phyloP scores from a whole-genome alignment of 768 basidiomycete species.

The Pilatotrama ljubarskyi region DNA sequence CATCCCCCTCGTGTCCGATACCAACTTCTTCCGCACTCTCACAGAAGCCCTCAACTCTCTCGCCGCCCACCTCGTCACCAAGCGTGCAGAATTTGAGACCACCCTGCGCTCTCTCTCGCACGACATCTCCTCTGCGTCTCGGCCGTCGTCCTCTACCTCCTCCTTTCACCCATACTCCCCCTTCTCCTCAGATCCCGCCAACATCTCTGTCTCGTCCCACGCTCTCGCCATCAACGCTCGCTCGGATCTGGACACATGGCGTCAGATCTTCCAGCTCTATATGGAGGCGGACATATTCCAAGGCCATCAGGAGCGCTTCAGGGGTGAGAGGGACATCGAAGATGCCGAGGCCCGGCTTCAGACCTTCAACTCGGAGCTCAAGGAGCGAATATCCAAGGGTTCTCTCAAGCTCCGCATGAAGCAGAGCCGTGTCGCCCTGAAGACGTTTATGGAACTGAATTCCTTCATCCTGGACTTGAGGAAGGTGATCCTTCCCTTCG shows the following conservation, averaged over 20 bases:
- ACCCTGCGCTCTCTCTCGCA: constrained; percentile 50
- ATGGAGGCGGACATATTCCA: constrained; percentile 87
- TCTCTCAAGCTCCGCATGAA: constrained; percentile 51
- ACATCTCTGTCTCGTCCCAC: constrained; percentile 22
- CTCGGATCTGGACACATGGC: constrained; percentile 82
- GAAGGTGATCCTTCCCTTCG: constrained; percentile 47
- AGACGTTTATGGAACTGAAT: constrained; percentile 64
- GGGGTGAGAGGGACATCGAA: constrained; percentile 69
- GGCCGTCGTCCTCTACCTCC: constrained; percentile 34
- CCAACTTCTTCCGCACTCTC: constrained; percentile 77
- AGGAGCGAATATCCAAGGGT: constrained; percentile 45
- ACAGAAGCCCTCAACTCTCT: constrained; percentile 58
- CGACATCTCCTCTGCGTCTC: constrained; percentile 35
- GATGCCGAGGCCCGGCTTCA: constrained; percentile 70
- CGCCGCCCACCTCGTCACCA: constrained; percentile 46
- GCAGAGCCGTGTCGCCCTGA: constrained; percentile 44
- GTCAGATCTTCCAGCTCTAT: constrained; percentile 87
- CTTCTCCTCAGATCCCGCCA: constrained; percentile 23
- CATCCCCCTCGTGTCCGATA: constrained; percentile 79
- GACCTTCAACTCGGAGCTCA: constrained; percentile 61
- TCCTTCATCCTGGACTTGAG: constrained; percentile 77
- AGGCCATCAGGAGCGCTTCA: constrained; percentile 55
- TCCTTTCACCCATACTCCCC: constrained; percentile 38
- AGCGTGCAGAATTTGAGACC: constrained; percentile 52
- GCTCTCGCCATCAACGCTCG: constrained; percentile 26